Conservation (phyloP, 345 rosid species). For the Lepidium sativum region DNA sequence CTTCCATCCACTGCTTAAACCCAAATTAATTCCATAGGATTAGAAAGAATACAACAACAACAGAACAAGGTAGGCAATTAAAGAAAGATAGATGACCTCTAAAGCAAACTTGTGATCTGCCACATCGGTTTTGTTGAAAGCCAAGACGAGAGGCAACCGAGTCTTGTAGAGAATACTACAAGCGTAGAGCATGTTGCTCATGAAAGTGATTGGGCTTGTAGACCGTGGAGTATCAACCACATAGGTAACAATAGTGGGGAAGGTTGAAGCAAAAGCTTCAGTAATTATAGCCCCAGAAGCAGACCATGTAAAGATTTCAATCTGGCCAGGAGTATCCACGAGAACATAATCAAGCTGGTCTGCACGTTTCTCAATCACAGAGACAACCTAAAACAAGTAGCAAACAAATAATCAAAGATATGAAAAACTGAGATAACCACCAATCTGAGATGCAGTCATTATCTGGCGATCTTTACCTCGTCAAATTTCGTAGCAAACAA, state of each 20-base stretch:
- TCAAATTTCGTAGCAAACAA: constrained; percentile 77
- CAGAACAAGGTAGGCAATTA: neutral
- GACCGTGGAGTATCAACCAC: constrained; percentile 84
- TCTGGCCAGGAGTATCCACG: constrained; percentile 89
- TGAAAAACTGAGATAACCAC: neutral
- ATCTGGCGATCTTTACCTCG: constrained; percentile 37
- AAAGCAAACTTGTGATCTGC: constrained; percentile 80
- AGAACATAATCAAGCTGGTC: constrained; percentile 82
- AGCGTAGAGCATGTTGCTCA: constrained; percentile 88
- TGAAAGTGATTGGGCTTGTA: constrained; percentile 62
- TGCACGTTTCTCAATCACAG: constrained; percentile 70
- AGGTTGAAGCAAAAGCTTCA: constrained; percentile 82
- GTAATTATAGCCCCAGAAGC: constrained; percentile 91
- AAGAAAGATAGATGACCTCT: constrained; percentile 37
- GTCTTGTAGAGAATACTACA: constrained; percentile 86
- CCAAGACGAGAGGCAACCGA: constrained; percentile 64
- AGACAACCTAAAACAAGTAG: constrained; percentile 42
- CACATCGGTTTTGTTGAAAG: constrained; percentile 75
- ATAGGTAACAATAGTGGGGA: constrained; percentile 68
- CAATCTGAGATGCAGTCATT: neutral
- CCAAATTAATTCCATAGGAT: neutral
- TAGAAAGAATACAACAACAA: neutral
- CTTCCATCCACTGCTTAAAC: constrained; percentile 69
- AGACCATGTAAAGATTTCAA: constrained; percentile 90
- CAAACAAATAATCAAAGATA: neutral